phyloP scores from a whole-genome alignment of 306 rosid species.

The Carpinus viminea region DNA sequence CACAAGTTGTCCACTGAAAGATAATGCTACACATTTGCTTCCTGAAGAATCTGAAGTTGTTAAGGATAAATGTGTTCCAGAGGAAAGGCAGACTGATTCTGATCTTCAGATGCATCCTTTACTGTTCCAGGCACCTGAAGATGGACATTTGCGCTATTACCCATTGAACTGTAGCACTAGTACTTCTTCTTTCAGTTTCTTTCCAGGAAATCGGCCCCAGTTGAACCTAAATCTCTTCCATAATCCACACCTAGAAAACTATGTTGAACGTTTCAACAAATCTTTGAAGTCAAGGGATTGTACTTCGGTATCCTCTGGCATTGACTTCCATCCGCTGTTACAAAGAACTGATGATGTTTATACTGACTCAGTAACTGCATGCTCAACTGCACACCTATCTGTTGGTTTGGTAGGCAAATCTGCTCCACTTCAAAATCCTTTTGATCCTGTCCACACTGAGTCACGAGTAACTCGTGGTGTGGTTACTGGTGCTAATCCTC shows the following conservation, averaged over 20 bases:
- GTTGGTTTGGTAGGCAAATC: conserved; percentile 28
- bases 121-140: conserved; percentile 76
- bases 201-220: conserved; percentile 73
- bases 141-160: conserved; percentile 56
- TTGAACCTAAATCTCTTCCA: conserved; percentile 69
- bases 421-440: conserved; percentile 31
- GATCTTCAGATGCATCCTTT: conserved; percentile 95
- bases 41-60: conserved; percentile 42
- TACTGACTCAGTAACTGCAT: conserved; percentile 8
- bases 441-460: conserved; percentile 41
- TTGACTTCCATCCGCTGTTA: conserved; percentile 95
- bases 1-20: conserved; percentile 22
- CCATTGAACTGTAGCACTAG: conserved; percentile 54
- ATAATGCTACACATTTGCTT: conserved; percentile 31
- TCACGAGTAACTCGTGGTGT: conserved; percentile 32
- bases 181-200: conserved; percentile 62
- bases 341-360: conserved; percentile 59
- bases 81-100: conserved; percentile 49
- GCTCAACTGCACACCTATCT: conserved; percentile 24
- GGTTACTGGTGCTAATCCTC: conserved; percentile 32
- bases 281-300: conserved; percentile 53
- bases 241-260: conserved; percentile 63
- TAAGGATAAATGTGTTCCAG: conserved; percentile 44
- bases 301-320: conserved; percentile 48
- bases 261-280: conserved; percentile 40